phyloP scores from a whole-genome alignment of 768 basidiomycete species.

The Lactarius deliciosus region DNA sequence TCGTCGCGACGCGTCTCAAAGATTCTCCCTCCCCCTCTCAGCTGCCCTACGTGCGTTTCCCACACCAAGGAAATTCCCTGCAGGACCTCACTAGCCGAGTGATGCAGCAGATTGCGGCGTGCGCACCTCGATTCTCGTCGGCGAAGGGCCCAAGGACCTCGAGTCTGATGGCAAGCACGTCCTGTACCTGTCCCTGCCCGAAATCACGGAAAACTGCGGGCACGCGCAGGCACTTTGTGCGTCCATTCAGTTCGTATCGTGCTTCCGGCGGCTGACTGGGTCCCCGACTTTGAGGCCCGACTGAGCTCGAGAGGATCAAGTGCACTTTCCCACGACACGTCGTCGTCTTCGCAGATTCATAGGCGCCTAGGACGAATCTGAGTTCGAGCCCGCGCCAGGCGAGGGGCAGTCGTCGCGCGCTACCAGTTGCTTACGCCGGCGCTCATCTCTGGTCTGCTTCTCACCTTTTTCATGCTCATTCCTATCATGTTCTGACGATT shows the following conservation, averaged over 20 bases:
- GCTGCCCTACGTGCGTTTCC: slow-evolving; percentile 55
- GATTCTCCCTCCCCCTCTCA: slow-evolving; percentile 56
- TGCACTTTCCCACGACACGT: slow-evolving; percentile 39
- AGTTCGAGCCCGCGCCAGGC: slow-evolving; percentile 32
- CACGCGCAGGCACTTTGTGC: slow-evolving; percentile 48
- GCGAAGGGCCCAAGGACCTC: slow-evolving; percentile 39
- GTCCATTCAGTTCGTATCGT: slow-evolving; percentile 27
- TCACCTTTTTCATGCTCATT: slow-evolving; percentile 64
- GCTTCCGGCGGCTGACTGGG: slow-evolving; percentile 2
- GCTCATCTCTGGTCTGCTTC: slow-evolving; percentile 62
- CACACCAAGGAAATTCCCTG: slow-evolving; percentile 34
- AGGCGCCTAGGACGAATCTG: slow-evolving; percentile 43
- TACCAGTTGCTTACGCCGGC: slow-evolving; percentile 80
- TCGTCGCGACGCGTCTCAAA: slow-evolving; percentile 48
- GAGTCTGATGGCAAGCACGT: slow-evolving; percentile 50
- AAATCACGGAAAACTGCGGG: slow-evolving; percentile 42
- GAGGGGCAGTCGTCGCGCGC: slow-evolving; percentile 63
- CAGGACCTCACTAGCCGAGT: slow-evolving; percentile 45
- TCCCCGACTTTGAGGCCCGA: slow-evolving; percentile 40
- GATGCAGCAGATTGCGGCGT: slow-evolving; percentile 53
- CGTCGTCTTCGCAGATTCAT: slow-evolving; percentile 61
- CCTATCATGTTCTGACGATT: slow-evolving; percentile 39
- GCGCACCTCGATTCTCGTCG: slow-evolving; percentile 43
- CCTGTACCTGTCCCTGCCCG: slow-evolving; percentile 54
- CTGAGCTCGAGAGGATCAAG: slow-evolving; percentile 46